Evolutionary conservation across 257 asterid species (phyloP).

Genomic region (Nicotiana tomentosiformis): DNA sequence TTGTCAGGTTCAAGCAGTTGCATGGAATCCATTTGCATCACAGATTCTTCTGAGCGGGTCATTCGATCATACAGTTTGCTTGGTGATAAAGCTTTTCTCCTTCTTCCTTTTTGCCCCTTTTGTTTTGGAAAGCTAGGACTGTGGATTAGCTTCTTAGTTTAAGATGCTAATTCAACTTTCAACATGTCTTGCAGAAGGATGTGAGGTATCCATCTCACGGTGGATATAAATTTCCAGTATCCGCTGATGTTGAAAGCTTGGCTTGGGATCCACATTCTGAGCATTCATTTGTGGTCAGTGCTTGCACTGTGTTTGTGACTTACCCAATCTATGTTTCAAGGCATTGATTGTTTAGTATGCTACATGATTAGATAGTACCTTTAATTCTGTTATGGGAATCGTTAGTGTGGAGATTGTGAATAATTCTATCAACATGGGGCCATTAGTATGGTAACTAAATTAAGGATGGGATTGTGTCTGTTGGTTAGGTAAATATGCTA

Average conservation of each 20-base stretch:
- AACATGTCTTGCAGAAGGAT: constrained; percentile 52
- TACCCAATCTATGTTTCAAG: background rate
- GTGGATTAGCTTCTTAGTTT: background rate
- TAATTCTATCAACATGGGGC: background rate
- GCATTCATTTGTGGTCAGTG: constrained; percentile 87
- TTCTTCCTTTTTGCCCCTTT: background rate
- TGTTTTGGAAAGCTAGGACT: background rate
- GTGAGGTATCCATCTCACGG: constrained; percentile 42
- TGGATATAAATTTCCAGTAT: constrained; percentile 63
- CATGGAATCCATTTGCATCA: constrained; percentile 70
- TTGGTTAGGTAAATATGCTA: background rate
- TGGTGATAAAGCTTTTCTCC: constrained; percentile 34
- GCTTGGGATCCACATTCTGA: constrained; percentile 92
- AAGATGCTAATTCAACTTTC: constrained; percentile 1
- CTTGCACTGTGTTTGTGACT: constrained; percentile 16
- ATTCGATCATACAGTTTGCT: constrained; percentile 63
- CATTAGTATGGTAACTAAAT: background rate
- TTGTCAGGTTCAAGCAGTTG: constrained; percentile 86
- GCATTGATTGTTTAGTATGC: background rate
- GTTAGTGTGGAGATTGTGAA: background rate
- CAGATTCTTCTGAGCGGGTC: constrained; percentile 94
- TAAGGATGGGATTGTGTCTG: background rate
- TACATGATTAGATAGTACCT: background rate
- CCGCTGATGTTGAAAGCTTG: constrained; percentile 79
- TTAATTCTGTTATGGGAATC: background rate